Evolutionary conservation across 805 yeast species (phyloP), one percentile per base, ranked within the genome.

Genomic region (Nakazawaea wyomingensis): DNA sequence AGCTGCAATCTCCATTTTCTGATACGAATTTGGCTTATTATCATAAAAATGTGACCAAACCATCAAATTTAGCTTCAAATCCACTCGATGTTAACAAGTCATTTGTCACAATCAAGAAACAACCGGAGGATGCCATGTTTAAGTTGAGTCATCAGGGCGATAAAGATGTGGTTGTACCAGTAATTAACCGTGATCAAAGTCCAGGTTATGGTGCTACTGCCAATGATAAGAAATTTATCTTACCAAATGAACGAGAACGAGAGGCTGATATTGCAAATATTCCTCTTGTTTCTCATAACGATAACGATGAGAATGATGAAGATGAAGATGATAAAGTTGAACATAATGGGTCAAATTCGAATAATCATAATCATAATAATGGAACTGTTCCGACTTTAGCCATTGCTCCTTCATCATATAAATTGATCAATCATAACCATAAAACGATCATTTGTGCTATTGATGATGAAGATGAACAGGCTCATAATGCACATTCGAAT

Each of bases 41-140:
- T 32, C 43, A 39, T 18, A 43, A 43, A 31, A 36, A 42, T 19
- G 41, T 41, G 4, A 46, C 72, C 45, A 78, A 72, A 46, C 84
- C 85, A 3, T 72, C 74, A 19, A 84, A 84, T 55, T 72, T 77
- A 18, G 91, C 91, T 1, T 66, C 77, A 3, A 80, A 83, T 54
- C 93, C 93, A 7, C 59, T 84, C 43, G 78, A 75, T 39, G 80
- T 86, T 1, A 74, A 68, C 37, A 82, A 80, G 49, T 55, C 79
- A 2, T 82, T 78, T 59, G 86, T 84, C 18, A 80, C 80, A 5
- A 83, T 84, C 52, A 84, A 84, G 59, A 71, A 77, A 49, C 85
- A 68, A 42, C 72, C 82, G 1, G 57, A 57, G 26, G 54, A 48
- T 33, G 46, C 48, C 29, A 39, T 41, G 18, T 21, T 19, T 33